Evolutionary conservation across 805 yeast genomes (phyloP), one percentile per base, ranked within the genome.

Genomic region (Zygosaccharomyces rouxii): DNA sequence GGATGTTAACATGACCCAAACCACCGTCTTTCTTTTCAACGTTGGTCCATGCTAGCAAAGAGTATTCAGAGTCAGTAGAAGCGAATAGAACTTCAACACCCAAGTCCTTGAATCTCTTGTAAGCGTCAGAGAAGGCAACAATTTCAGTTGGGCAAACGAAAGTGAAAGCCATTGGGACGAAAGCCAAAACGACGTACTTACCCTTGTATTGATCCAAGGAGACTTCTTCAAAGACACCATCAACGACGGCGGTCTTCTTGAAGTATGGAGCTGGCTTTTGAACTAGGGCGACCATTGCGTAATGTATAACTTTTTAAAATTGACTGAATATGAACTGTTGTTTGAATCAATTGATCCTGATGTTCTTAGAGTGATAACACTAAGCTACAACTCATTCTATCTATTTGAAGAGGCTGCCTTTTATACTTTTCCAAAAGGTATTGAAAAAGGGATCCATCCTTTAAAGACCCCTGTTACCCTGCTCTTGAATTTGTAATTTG

Each of bases 91-190:
- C 83, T 77, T 89, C 87, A 60, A 89, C 82, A 66, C 83, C 92
- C 70, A 88, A 84, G 60, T 80, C 95, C 63, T 85, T 72, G 76
- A 94, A 94, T 79, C 84, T 83, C 78, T 83, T 81, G 63, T 81
- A 86, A 62, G 97, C 97, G 63, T 92, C 96, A 56, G 97, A 87
- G 85, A 89, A 94, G 62, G 98, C 98, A 74, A 94, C 84, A 78
- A 94, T 90, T 80, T 94, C 98, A 61, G 99, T 94, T 73, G 99
- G 99, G 78, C 99, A 94, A 56, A 94, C 98, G 63, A 94, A 94
- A 53, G 99, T 94, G 90, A 94, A 94, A 46, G 99, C 99, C 81
- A 92, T 78, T 73, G 99, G 99, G 71, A 94, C 85, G 78, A 94
- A 94, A 55, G 95, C 98, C 67, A 94, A 80, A 58, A 94, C 75